Base-by-base conservation (phyloP, 2,329 filamentous ascomycete species). In the Davidsoniella eucalypti region DNA sequence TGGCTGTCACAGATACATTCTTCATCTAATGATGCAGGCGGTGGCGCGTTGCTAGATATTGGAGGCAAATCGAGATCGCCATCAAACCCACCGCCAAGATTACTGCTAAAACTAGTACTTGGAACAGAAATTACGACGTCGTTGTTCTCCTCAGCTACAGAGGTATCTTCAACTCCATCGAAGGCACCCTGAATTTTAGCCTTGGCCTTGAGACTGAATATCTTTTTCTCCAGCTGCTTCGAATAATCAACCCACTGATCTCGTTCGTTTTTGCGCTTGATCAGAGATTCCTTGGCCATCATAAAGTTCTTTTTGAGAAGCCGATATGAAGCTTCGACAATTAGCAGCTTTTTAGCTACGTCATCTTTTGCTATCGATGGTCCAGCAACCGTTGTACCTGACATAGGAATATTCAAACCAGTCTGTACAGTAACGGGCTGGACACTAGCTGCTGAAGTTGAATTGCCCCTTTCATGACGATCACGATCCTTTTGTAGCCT, bases 231-330 rank as follows among this genome's bases (percentile, higher is more conserved):
- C 16, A 75, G 58, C 10, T 61, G 56, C 18, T 64, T 64, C 4
- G 68, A 67, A 49, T 72, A 68, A 5, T 62, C 59, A 23, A 64
- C 61, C 73, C 73, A 77, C 29, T 58, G 56, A 5, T 69, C 63
- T 3, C 65, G 65, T 21, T 68, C 64, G 1, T 64, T 61, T 25
- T 66, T 68, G 44, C 65, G 65, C 55, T 64, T 68, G 29, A 60
- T 58, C 7, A 69, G 60, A 6, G 63, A 60, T 10, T 62, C 61
- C 51, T 65, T 65, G 43, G 67, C 62, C 2, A 56, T 63, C 51
- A 63, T 71, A 57, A 69, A 69, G 54, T 61, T 67, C 45, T 58
- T 59, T 25, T 58, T 64, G 44, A 73, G 58, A 4, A 65, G 65
- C 33, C 61, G 60, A 49, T 69, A 69, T 47, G 64, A 69, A 17